Percentiles rank a stretch among this genome's conserved stretches.
These are phyloP conservation scores for Saposhnikovia divaricata DNA, from an alignment of 129 eudicot genomes.

Conservation along the genomic window DNA sequence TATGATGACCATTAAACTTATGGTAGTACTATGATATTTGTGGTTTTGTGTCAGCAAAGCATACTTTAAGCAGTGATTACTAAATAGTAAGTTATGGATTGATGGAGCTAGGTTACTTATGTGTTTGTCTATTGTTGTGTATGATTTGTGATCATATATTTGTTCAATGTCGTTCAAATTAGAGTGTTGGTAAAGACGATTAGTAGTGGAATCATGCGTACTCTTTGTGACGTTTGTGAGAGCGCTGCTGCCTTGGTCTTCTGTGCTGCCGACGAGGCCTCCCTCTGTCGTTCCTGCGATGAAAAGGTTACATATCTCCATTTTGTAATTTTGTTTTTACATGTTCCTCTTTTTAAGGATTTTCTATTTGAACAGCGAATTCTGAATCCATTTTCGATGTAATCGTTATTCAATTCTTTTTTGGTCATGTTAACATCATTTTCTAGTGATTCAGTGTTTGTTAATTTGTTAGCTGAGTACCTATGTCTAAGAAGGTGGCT, in stretches of 20 bases:
- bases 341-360: not conserved
- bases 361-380: too few species aligned
- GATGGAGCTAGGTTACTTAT: not conserved
- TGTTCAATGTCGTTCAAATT: not conserved
- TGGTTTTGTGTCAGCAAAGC: not conserved
- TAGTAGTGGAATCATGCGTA: conserved; percentile 48
- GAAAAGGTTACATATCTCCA: conserved; percentile 49
- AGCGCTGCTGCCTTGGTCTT: conserved; percentile 79
- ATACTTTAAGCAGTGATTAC: not conserved
- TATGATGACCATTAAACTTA: not conserved
- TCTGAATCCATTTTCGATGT: too few species aligned
- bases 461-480: not conserved
- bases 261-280: conserved; percentile 97
- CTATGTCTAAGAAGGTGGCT: not conserved
- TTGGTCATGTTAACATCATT: too few species aligned
- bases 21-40: not conserved
- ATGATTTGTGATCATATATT: not conserved
- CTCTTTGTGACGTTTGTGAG: conserved; percentile 85
- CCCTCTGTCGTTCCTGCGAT: conserved; percentile 89
- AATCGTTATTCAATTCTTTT: too few species aligned
- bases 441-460: too few species aligned
- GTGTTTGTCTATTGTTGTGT: not conserved
- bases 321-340: not conserved
- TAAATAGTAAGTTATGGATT: not conserved
- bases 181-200: not conserved